These are phyloP conservation scores for Trichoderma guizhouense DNA, from an alignment of 2,329 filamentous ascomycete species.

Conservation along the genomic window DNA sequence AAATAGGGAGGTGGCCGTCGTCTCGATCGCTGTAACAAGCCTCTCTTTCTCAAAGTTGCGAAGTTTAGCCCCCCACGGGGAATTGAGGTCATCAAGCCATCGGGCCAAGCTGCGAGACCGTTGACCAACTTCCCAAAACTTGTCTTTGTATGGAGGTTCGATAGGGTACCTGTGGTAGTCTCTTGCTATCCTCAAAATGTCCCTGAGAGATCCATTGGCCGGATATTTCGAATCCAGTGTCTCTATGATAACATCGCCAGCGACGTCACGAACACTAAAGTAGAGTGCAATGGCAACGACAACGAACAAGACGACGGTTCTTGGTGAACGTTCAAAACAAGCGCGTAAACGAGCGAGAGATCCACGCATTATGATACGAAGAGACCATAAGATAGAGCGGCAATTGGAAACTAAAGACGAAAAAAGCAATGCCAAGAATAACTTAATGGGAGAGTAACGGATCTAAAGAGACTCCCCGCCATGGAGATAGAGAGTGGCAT, in stretches of 20 bases:
- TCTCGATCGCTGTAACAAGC: conserved; percentile 14
- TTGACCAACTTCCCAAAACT: conserved; percentile 34
- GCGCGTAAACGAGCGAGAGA: background rate
- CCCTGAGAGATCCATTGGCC: background rate
- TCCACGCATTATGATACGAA: background rate
- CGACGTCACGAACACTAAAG: background rate
- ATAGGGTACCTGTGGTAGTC: conserved; percentile 31
- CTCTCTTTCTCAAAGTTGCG: background rate
- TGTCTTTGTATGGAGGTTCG: conserved; percentile 28
- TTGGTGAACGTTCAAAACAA: background rate
- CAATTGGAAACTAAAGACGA: background rate
- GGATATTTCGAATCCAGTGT: background rate
- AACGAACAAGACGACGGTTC: background rate
- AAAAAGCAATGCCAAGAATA: background rate
- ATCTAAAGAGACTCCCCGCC: background rate
- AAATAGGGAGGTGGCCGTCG: conserved; percentile 23
- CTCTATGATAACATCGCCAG: background rate
- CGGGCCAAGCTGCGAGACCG: conserved; percentile 25
- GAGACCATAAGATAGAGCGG: background rate
- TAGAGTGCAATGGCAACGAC: background rate
- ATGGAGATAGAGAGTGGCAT: background rate
- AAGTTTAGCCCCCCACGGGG: background rate
- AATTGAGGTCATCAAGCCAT: conserved; percentile 21
- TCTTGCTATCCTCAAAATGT: conserved; percentile 10
- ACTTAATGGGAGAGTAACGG: background rate